Conservation (phyloP, 768 basidiomycete genomes). For the Lanmaoa pseudosensibilis region DNA sequence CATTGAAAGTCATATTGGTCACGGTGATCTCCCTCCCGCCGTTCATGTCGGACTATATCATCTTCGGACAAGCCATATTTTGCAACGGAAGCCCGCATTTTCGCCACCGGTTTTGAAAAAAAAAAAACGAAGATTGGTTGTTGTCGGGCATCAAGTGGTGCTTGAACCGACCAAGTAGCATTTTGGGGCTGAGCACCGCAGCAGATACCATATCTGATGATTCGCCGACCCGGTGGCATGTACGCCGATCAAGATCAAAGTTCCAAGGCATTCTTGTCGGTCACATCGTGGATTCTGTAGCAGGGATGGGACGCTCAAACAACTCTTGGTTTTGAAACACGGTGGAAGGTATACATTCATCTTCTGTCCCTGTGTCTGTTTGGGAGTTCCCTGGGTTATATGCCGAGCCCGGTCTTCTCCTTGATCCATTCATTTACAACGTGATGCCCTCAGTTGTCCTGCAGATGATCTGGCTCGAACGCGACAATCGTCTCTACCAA, state of each 20-base stretch:
- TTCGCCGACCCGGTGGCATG: too few species aligned
- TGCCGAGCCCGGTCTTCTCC: too few species aligned
- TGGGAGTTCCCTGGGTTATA: too few species aligned
- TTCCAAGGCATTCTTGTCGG: slow-evolving; percentile 48
- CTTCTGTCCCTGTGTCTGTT: slow-evolving; percentile 47
- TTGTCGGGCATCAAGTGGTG: slow-evolving; percentile 58
- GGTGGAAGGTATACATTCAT: slow-evolving; percentile 55
- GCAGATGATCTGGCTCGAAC: too few species aligned
- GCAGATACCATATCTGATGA: neutral
- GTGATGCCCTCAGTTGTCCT: too few species aligned
- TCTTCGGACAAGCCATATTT: slow-evolving; percentile 58
- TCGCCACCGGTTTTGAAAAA: slow-evolving; percentile 60
- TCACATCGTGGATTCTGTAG: slow-evolving; percentile 50
- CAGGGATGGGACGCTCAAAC: slow-evolving; percentile 14
- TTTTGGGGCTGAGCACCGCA: slow-evolving; percentile 46
- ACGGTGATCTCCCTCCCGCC: neutral
- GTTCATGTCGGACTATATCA: slow-evolving; percentile 17
- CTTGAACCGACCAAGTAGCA: slow-evolving; percentile 53
- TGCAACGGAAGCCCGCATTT: slow-evolving; percentile 39
- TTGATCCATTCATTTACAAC: too few species aligned
- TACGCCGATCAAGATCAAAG: slow-evolving; percentile 36
- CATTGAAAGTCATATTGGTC: slow-evolving; percentile 2
- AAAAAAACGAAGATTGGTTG: slow-evolving; percentile 48
- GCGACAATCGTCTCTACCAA: too few species aligned
- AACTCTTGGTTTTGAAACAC: slow-evolving; percentile 50